phyloP scores from a whole-genome alignment of 805 yeast species.

The Metschnikowia aberdeeniae region DNA sequence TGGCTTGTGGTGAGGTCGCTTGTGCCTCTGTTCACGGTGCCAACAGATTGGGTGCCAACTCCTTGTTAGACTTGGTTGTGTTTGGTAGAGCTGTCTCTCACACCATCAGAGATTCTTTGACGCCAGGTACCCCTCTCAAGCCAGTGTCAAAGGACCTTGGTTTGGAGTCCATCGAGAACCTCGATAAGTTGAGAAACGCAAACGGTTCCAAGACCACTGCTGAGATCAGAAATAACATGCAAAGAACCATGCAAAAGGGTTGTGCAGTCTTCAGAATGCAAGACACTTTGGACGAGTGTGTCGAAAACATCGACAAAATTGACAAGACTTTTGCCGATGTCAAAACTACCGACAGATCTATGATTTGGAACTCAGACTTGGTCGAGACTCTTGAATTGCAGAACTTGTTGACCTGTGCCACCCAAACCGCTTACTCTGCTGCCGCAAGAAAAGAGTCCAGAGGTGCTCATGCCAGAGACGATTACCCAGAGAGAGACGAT shows the following conservation, averaged over 20 bases:
- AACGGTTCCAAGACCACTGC: slow-evolving; percentile 81
- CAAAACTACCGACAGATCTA: slow-evolving; percentile 89
- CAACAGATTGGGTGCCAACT: slow-evolving; percentile 98
- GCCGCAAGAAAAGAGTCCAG: slow-evolving; percentile 95
- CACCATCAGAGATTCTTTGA: slow-evolving; percentile 77
- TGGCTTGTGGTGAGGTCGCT: slow-evolving; percentile 98
- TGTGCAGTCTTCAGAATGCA: slow-evolving; percentile 96
- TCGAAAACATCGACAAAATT: slow-evolving; percentile 65
- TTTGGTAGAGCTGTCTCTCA: slow-evolving; percentile 98
- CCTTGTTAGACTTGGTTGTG: slow-evolving; percentile 91
- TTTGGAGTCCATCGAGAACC: slow-evolving; percentile 81
- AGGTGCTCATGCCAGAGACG: slow-evolving; percentile 99
- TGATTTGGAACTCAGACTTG: slow-evolving; percentile 98
- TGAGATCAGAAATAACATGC: slow-evolving; percentile 87
- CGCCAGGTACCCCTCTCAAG: slow-evolving; percentile 85
- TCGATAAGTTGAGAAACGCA: slow-evolving; percentile 85
- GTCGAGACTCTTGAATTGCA: slow-evolving; percentile 95
- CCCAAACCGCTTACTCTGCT: slow-evolving; percentile 92
- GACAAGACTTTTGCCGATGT: slow-evolving; percentile 72
- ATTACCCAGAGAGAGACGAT: slow-evolving; percentile 93
- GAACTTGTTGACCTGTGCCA: slow-evolving; percentile 94
- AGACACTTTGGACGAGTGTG: slow-evolving; percentile 89
- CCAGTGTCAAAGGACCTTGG: slow-evolving; percentile 85
- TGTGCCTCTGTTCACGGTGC: slow-evolving; percentile 99
- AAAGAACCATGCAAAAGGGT: slow-evolving; percentile 92